Conservation (phyloP, 768 basidiomycete genomes). For the Austroboletus festivus region DNA sequence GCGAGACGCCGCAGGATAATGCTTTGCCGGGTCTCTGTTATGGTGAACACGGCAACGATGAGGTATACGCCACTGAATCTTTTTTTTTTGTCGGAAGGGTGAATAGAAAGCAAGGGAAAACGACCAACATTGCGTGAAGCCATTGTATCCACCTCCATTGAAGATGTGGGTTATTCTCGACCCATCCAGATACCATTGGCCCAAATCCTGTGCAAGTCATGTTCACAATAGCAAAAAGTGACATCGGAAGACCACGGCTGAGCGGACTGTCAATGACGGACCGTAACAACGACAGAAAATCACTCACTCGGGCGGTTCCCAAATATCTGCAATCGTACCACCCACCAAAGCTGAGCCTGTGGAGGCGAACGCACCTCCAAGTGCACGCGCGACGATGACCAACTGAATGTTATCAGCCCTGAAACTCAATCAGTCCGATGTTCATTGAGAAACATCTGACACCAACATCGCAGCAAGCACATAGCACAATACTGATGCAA, state of each 20-base stretch:
- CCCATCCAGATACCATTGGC: conserved; percentile 61
- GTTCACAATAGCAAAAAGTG: conserved; percentile 60
- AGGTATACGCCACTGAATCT: conserved; percentile 55
- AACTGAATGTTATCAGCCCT: conserved; percentile 48
- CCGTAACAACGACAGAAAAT: background rate
- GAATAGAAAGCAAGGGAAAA: background rate
- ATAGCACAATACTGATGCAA: conserved; percentile 44
- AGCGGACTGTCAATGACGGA: background rate
- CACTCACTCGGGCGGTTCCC: conserved; percentile 54
- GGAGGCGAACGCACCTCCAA: conserved; percentile 63
- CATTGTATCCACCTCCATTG: conserved; percentile 84
- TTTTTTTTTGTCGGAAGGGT: background rate
- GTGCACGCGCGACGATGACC: conserved; percentile 56
- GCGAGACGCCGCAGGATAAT: conserved; percentile 69
- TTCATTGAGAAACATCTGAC: background rate
- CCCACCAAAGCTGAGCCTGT: conserved; percentile 69
- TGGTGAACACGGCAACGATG: conserved; percentile 47
- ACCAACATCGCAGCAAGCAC: conserved; percentile 32
- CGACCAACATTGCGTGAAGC: conserved; percentile 62
- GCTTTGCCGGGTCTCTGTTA: conserved; percentile 70
- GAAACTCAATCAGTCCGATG: background rate
- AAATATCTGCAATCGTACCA: conserved; percentile 68
- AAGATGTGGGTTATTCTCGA: conserved; percentile 55
- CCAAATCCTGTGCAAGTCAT: conserved; percentile 64
- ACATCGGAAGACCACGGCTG: conserved; percentile 74